A percentile compares a stretch with the other conserved stretches of the same genome.
Conservation (phyloP, 2,329 filamentous ascomycete species). For the Pezicula carpinea region DNA sequence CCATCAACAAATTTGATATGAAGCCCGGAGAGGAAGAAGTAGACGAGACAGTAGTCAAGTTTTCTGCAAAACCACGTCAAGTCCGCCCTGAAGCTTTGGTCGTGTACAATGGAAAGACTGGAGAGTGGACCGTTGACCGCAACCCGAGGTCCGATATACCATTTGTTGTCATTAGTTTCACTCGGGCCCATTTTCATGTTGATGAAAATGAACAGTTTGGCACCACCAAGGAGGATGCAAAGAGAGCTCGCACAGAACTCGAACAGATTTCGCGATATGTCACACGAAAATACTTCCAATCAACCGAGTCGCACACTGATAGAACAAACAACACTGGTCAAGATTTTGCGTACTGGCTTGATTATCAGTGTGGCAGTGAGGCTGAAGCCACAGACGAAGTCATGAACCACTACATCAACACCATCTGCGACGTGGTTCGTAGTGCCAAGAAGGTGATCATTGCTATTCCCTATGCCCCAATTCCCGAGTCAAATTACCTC, state of each 20-base stretch:
- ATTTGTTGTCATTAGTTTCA: neutral
- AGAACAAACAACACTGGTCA: neutral
- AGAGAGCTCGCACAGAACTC: neutral
- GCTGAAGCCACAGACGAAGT: neutral
- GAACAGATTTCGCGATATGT: neutral
- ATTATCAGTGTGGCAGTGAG: neutral
- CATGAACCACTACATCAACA: constrained; percentile 1
- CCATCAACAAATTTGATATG: constrained; percentile 21
- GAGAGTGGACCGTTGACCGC: neutral
- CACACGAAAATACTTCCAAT: neutral
- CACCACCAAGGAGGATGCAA: neutral
- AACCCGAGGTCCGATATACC: neutral
- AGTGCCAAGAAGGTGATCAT: constrained; percentile 1
- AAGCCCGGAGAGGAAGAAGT: constrained; percentile 6
- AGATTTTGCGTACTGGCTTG: neutral
- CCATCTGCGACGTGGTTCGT: constrained; percentile 1
- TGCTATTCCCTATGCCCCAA: neutral
- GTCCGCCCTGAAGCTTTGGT: neutral
- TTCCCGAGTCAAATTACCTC: neutral
- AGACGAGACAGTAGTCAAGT: neutral
- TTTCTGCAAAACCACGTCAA: neutral
- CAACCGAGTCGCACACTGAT: neutral
- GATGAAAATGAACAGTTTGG: neutral
- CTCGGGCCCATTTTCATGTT: neutral
- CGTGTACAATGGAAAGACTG: neutral